Evolutionary conservation across 257 asterid species (phyloP), one percentile per base, ranked within the genome.

Genomic region (Forsythia suspensa): DNA sequence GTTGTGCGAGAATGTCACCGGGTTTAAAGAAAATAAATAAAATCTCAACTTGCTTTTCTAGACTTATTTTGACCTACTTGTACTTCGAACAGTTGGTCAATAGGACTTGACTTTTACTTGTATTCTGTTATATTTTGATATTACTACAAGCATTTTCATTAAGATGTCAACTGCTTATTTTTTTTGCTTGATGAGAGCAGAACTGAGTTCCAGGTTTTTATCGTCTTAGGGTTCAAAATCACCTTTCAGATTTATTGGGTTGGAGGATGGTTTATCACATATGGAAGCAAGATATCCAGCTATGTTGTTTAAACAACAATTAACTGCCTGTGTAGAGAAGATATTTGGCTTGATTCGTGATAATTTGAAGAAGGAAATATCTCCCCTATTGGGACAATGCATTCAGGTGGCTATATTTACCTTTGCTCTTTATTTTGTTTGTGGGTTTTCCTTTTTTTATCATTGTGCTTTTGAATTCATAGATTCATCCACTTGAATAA

Each of bases 211-310:
- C 44, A 75, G 20, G 52, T 75, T 73, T 83, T 72, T 66, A 83
- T 82, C 10, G 70, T 81, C 74, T 74, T 75, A 93, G 99, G 96
- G 88, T 75, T 77, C 92, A 29, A 90, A 88, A 78, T 83, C 93
- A 0, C 89, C 98, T 76, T 89, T 87, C 82, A 94, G 88, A 79
- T 89, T 88, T 81, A 86, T 81, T 82, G 94, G 91, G 55, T 70
- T 87, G 81, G 97, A 94, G 80, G 99, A 94, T 85, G 92, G 95
- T 52, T 71, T 87, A 79, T 91, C 98, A 34, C 98, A 87, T 80
- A 84, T 88, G 91, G 99, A 96, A 84, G 98, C 99, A 76, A 94
- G 92, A 84, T 94, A 89, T 82, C 99, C 99, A 40, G 96, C 98
- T 81, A 70, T 92, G 68, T 84, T 92, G 76, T 94, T 96, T 87